phyloP scores from a whole-genome alignment of 2,329 filamentous ascomycete species.

The Byssochlamys sp. region DNA sequence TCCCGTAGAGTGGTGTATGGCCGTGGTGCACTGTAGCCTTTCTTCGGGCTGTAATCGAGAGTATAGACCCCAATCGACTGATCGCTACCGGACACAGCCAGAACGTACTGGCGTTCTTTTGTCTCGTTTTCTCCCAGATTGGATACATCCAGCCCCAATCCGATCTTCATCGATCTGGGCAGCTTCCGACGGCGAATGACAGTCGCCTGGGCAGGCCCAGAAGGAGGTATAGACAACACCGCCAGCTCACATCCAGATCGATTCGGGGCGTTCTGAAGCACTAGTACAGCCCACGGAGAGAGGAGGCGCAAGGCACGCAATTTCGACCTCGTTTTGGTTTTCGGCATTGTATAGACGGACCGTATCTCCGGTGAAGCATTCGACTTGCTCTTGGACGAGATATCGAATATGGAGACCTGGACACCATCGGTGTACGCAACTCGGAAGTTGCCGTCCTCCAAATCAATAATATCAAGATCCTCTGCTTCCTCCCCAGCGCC shows the following conservation, averaged over 20 bases:
- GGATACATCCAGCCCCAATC: conserved; percentile 67
- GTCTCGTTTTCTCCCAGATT: conserved; percentile 52
- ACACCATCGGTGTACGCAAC: conserved; percentile 71
- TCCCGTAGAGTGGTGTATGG: conserved; percentile 44
- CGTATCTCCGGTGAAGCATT: conserved; percentile 28
- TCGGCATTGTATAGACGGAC: conserved; percentile 32
- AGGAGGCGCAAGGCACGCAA: conserved; percentile 50
- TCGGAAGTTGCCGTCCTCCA: conserved; percentile 45
- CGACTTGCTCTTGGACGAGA: conserved; percentile 42
- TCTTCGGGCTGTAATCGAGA: conserved; percentile 52
- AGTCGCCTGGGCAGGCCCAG: conserved; percentile 26
- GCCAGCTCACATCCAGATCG: conserved; percentile 47
- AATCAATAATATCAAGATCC: conserved; percentile 33
- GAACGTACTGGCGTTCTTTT: conserved; percentile 63
- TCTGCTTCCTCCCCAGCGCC: conserved; percentile 43
- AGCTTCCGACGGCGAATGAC: conserved; percentile 49
- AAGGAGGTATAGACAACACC: conserved; percentile 32
- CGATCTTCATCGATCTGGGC: conserved; percentile 59
- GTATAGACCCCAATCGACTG: conserved; percentile 69
- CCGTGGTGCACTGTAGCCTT: conserved; percentile 39
- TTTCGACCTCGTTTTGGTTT: conserved; percentile 37
- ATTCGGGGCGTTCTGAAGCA: conserved; percentile 48
- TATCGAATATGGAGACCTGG: conserved; percentile 59
- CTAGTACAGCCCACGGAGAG: conserved; percentile 42
- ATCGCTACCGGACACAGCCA: conserved; percentile 73